phyloP scores from a whole-genome alignment of 2,329 filamentous ascomycete species.

The Knufia fluminis region DNA sequence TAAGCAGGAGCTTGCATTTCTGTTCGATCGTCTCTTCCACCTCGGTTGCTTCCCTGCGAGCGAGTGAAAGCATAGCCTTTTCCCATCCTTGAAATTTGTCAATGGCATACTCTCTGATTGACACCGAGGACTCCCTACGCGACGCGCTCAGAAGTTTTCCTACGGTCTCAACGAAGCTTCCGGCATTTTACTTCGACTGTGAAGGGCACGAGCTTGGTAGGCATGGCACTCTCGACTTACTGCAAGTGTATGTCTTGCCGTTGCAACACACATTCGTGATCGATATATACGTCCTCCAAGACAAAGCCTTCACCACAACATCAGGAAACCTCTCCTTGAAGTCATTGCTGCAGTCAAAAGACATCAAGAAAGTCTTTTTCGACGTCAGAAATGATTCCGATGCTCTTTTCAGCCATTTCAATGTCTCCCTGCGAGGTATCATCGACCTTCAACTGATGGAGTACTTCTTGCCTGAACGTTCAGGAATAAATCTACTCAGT shows the following conservation, averaged over 20 bases:
- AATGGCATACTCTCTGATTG: conserved; percentile 1
- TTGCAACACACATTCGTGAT: background rate
- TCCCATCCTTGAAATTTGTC: no score
- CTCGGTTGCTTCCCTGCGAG: no score
- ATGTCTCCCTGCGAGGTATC: conserved; percentile 37
- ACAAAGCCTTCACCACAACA: background rate
- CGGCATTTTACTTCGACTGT: background rate
- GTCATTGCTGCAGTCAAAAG: conserved; percentile 36
- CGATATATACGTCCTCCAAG: background rate
- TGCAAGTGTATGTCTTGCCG: background rate
- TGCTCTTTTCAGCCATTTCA: conserved; percentile 41
- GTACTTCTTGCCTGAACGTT: conserved; percentile 5
- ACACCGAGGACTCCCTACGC: background rate
- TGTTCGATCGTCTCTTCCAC: no score
- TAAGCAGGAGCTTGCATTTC: no score
- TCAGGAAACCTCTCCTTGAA: conserved; percentile 25
- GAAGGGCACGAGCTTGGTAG: background rate
- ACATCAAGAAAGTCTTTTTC: conserved; percentile 46
- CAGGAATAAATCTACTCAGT: conserved; percentile 25
- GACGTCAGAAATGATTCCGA: conserved; percentile 52
- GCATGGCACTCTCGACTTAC: background rate
- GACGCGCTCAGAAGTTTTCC: background rate
- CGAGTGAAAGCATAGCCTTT: no score
- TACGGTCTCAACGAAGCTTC: background rate
- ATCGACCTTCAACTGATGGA: conserved; percentile 52